Base-by-base conservation (phyloP, 2,329 filamentous ascomycete species). In the Cephalotrichum gorgonifer region DNA sequence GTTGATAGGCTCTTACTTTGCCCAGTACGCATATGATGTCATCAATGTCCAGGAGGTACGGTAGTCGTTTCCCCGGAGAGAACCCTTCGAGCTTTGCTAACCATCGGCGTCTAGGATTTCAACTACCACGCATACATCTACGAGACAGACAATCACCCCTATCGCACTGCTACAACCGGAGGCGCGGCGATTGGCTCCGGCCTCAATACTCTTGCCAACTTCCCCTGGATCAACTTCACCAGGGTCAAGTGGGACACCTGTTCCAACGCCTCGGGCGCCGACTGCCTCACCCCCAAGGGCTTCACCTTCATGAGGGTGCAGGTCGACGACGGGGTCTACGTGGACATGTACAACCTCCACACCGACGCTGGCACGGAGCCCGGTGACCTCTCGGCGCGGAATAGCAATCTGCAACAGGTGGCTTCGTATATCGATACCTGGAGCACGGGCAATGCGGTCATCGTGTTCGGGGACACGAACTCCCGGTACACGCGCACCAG, bases 251-350 rank as follows among this genome's bases (percentile, higher is more conserved):
- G 82, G 80, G 61, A 69, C 23, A 66, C 59, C 3, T 84, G 81
- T 63, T 78, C 74, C 51, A 61, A 77, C 57, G 71, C 71, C 31
- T 77, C 74, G 1, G 71, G 70, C 1, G 56, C 61, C 1, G 82
- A 86, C 60, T 85, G 82, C 58, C 64, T 85, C 53, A 85, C 81
- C 1, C 82, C 80, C 22, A 86, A 86, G 62, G 82, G 82, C 14
- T 85, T 84, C 61, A 84, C 80, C 1, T 79, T 79, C 44, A 83
- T 85, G 79, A 74, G 79, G 12, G 62, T 75, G 38, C 63, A 69
- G 20, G 55, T 83, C 14, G 70, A 68, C 8, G 65, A 70, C 31
- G 73, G 73, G 15, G 71, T 78, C 7, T 81, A 75, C 52, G 62
- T 82, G 23, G 81, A 85, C 59, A 66, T 77, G 7, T 85, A 85